Base-by-base conservation (phyloP, 257 asterid genomes). In the Penstemon newberryi region DNA sequence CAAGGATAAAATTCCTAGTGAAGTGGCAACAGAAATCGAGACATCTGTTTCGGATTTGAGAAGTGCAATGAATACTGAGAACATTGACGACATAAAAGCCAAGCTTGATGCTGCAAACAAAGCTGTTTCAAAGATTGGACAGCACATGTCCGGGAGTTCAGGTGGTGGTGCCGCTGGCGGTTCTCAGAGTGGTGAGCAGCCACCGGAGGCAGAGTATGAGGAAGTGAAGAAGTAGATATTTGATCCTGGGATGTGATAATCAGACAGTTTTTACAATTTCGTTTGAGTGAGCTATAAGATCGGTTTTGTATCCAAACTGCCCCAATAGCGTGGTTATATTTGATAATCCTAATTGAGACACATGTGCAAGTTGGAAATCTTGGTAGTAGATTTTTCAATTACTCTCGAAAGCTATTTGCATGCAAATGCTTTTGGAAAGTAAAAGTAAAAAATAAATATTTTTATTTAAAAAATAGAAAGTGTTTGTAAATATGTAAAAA, bases 141-240 rank as follows among this genome's bases (percentile, higher is more conserved):
- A 84, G 71, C 87, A 86, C 68, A 80, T 86, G 89, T 74, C 89
- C 0, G 86, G 81, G 0, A 45, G 85, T 6, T 77, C 85, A 1
- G 70, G 82, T 46, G 84, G 78, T 51, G 64, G 81, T n/a, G 52
- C 81, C 3, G 39, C 73, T 5, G 80, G 88, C 0, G 85, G 84
- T 47, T 15, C 81, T 3, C 64, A 71, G 70, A 80, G 86, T n/a
- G 87, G 85, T 2, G 80, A 78, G 4, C 86, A 82, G 72, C 60
- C 89, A 4, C 92, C 86, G 0, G 90, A 86, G 81, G 92, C 92
- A 0, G 92, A 84, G 37, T 86, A 84, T 1, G 92, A 86, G 82
- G 92, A 86, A 68, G 86, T 81, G 18, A 86, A 86, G 86, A 86
- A 86, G 78, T 84, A 75, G 58, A 63, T 39, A 8, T 19, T 6